These are phyloP conservation scores for Aplosporella prunicola DNA, from an alignment of 2,329 filamentous ascomycete species.

Conservation along the genomic window DNA sequence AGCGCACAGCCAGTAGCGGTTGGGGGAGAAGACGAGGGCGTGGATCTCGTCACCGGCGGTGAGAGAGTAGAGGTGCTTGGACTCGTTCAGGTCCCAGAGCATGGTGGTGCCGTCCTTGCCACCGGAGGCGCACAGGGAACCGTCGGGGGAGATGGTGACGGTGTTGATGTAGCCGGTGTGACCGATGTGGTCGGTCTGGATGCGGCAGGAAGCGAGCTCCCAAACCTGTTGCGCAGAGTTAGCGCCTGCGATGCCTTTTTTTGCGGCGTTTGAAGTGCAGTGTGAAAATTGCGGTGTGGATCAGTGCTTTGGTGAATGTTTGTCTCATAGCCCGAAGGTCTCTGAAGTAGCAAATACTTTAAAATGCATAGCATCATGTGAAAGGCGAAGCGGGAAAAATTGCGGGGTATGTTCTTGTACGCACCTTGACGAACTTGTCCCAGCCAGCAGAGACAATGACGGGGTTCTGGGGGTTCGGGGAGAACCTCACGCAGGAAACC, in stretches of 20 bases:
- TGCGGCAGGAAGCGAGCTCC: constrained; percentile 98
- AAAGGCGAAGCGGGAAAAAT: constrained; percentile 18
- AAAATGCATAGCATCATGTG: constrained; percentile 85
- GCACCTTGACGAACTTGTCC: constrained; percentile 99
- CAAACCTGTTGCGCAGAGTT: constrained; percentile 62
- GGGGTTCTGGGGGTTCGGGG: constrained; percentile 99
- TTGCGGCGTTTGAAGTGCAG: constrained; percentile 1
- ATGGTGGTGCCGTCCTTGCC: constrained; percentile 99
- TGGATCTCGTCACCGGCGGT: constrained; percentile 99
- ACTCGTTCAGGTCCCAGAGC: constrained; percentile 99
- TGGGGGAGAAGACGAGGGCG: constrained; percentile 99
- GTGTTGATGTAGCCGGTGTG: constrained; percentile 99
- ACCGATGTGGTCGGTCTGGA: constrained; percentile 99
- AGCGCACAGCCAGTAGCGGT: constrained; percentile 99
- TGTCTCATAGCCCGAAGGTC: constrained; percentile 95
- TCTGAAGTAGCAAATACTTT: constrained; percentile 99
- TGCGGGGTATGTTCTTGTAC: constrained; percentile 30
- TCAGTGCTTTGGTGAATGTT: constrained; percentile 85
- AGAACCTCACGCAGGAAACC: constrained; percentile 99
- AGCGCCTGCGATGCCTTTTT: constrained; percentile 15
- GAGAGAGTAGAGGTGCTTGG: constrained; percentile 99
- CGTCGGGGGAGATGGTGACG: constrained; percentile 99
- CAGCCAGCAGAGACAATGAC: constrained; percentile 97
- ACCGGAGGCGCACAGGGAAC: constrained; percentile 96
- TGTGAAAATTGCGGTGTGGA: too few relatives aligned